phyloP scores from a whole-genome alignment of 2,329 filamentous ascomycete genomes.

The Sclerotinia trifoliorum region DNA sequence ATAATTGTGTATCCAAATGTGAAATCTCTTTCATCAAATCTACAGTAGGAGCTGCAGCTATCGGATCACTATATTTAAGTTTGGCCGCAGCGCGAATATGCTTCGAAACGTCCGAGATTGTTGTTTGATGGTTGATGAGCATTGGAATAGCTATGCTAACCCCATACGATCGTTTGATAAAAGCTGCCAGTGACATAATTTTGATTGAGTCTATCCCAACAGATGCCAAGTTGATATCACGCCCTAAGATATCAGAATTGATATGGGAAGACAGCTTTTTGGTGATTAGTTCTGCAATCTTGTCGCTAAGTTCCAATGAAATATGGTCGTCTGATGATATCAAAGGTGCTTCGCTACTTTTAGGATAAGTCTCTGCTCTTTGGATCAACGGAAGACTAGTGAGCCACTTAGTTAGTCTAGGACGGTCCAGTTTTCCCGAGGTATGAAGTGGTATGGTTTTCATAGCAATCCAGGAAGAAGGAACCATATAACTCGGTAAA shows the following conservation, averaged over 20 bases:
- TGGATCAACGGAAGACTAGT: not conserved
- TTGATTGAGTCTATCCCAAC: slow-evolving; percentile 25
- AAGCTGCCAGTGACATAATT: slow-evolving; percentile 22
- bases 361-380: not conserved
- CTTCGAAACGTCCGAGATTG: slow-evolving; percentile 18
- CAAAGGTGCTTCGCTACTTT: not conserved
- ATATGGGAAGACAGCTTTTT: not conserved
- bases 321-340: slow-evolving; percentile 5
- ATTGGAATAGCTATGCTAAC: slow-evolving; percentile 11
- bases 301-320: slow-evolving; percentile 11
- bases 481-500: slow-evolving; percentile 41
- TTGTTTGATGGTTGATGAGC: slow-evolving; percentile 19
- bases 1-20: not conserved
- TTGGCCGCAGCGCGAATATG: not conserved
- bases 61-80: not conserved
- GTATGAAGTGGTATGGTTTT: slow-evolving; percentile 37
- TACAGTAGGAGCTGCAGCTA: not conserved
- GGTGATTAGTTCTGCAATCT: slow-evolving; percentile 1
- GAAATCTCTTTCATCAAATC: slow-evolving; percentile 16
- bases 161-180: slow-evolving; percentile 21
- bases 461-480: slow-evolving; percentile 39
- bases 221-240: slow-evolving; percentile 15
- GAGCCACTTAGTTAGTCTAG: slow-evolving; percentile 36
- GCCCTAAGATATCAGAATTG: slow-evolving; percentile 8
- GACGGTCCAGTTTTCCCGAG: slow-evolving; percentile 42